These are phyloP conservation scores for Aureobasidium mangrovei DNA, from an alignment of 2,329 filamentous ascomycete genomes.

Conservation along the genomic window DNA sequence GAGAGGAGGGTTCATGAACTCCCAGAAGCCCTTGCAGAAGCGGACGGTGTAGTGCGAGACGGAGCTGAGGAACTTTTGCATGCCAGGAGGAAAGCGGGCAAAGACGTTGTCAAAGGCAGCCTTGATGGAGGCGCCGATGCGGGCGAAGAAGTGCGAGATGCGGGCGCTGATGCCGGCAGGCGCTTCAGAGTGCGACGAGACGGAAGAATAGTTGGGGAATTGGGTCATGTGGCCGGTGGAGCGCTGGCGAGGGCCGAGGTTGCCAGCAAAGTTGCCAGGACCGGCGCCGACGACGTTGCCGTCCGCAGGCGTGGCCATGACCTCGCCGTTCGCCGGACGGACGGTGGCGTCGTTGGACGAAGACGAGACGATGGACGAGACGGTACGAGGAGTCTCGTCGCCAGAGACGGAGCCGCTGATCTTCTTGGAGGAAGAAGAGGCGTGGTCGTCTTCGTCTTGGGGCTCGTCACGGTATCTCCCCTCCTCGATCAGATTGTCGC, in stretches of 20 bases:
- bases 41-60: conserved; percentile 34
- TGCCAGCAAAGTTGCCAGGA: conserved; percentile 32
- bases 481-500: conserved; percentile 33
- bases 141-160: conserved; percentile 18
- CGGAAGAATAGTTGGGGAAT: conserved; percentile 29
- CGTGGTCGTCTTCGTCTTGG: conserved; percentile 35
- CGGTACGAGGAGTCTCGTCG: conserved; percentile 34
- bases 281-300: conserved; percentile 37
- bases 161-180: conserved; percentile 20
- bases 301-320: conserved; percentile 38
- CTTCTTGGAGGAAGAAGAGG: conserved; percentile 2
- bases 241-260: conserved; percentile 24
- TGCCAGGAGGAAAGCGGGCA: conserved; percentile 41
- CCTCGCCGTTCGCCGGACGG: conserved; percentile 21
- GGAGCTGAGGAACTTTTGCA: conserved; percentile 43
- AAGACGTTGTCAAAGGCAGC: conserved; percentile 35
- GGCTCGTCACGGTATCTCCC: conserved; percentile 49
- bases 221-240: conserved; percentile 47
- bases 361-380: conserved; percentile 18
- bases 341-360: conserved; percentile 26
- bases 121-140: conserved; percentile 21
- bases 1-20: conserved; percentile 96
- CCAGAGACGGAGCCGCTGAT: conserved; percentile 40
- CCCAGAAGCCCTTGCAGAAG: conserved; percentile 64
- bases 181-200: conserved; percentile 16